phyloP scores from a whole-genome alignment of 2,329 filamentous ascomycete genomes.

The Macrophomina phaseolina region DNA sequence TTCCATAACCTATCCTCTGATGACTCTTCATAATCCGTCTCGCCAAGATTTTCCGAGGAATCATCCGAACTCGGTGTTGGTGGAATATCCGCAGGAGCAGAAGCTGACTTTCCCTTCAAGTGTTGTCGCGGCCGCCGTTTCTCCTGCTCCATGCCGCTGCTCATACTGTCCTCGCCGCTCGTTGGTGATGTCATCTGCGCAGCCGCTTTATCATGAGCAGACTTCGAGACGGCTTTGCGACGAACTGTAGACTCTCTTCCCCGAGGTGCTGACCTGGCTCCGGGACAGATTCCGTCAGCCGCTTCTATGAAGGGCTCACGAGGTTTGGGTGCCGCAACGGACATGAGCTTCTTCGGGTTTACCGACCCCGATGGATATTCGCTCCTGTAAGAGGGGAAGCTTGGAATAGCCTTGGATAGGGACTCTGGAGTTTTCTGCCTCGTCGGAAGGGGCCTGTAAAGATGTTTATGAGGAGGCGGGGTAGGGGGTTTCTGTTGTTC shows the following conservation, averaged over 20 bases:
- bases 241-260: neutral
- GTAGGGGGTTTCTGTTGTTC: slow-evolving; percentile 24
- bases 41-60: slow-evolving; percentile 13
- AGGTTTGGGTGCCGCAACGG: slow-evolving; percentile 6
- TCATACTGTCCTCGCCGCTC: slow-evolving; percentile 23
- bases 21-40: slow-evolving; percentile 29
- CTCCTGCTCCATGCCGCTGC: slow-evolving; percentile 12
- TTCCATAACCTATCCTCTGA: slow-evolving; percentile 45
- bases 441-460: slow-evolving; percentile 12
- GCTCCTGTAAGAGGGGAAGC: slow-evolving; percentile 53
- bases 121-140: slow-evolving; percentile 28
- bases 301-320: neutral
- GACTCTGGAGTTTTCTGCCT: slow-evolving; percentile 15
- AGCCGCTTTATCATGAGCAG: neutral
- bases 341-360: slow-evolving; percentile 35
- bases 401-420: slow-evolving; percentile 20
- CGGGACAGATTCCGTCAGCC: neutral
- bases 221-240: slow-evolving; percentile 9
- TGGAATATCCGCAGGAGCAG: slow-evolving; percentile 40
- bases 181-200: neutral
- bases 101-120: slow-evolving; percentile 37
- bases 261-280: neutral
- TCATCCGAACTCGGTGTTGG: slow-evolving; percentile 40
- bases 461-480: slow-evolving; percentile 22
- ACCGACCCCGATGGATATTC: slow-evolving; percentile 51